phyloP scores from a whole-genome alignment of 2,329 filamentous ascomycete genomes.

The Aspergillus sp. region DNA sequence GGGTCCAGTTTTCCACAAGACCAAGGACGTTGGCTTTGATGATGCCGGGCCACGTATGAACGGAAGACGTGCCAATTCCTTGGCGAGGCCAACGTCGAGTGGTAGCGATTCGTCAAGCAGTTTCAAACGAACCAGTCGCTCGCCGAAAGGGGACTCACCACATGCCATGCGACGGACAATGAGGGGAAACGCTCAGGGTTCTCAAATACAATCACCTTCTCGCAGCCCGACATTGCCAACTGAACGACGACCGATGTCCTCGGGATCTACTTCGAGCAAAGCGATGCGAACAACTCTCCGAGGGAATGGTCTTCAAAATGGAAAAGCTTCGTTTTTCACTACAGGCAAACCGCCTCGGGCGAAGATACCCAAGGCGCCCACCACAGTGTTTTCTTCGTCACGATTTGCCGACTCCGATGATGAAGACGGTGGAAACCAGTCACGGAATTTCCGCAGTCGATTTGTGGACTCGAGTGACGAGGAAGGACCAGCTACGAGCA shows the following conservation, averaged over 20 bases:
- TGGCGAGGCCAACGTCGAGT: slow-evolving; percentile 54
- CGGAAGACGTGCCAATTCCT: slow-evolving; percentile 20
- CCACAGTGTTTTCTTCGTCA: slow-evolving; percentile 32
- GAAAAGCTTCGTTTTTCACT: slow-evolving; percentile 37
- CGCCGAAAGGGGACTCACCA: slow-evolving; percentile 40
- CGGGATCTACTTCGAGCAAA: slow-evolving; percentile 36
- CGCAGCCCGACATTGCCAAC: slow-evolving; percentile 57
- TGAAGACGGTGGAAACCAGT: slow-evolving; percentile 44
- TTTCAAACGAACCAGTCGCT: slow-evolving; percentile 63
- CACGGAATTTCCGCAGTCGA: slow-evolving; percentile 49
- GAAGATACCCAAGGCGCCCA: slow-evolving; percentile 20
- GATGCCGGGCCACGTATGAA: slow-evolving; percentile 4
- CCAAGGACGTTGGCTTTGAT: slow-evolving; percentile 3
- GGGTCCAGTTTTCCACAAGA: slow-evolving; percentile 14
- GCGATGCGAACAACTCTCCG: slow-evolving; percentile 45
- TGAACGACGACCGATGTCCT: slow-evolving; percentile 44
- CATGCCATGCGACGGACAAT: slow-evolving; percentile 70
- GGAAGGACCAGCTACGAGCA: slow-evolving; percentile 42
- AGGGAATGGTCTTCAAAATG: slow-evolving; percentile 41
- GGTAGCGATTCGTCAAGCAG: slow-evolving; percentile 69
- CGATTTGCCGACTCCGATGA: slow-evolving; percentile 61
- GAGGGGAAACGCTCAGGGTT: slow-evolving; percentile 48
- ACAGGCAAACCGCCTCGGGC: slow-evolving; percentile 32
- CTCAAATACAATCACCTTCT: slow-evolving; percentile 32
- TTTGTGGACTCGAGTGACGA: slow-evolving; percentile 73